Conservation (phyloP, 2,329 filamentous ascomycete genomes). For the Aspergillus nomiae region DNA sequence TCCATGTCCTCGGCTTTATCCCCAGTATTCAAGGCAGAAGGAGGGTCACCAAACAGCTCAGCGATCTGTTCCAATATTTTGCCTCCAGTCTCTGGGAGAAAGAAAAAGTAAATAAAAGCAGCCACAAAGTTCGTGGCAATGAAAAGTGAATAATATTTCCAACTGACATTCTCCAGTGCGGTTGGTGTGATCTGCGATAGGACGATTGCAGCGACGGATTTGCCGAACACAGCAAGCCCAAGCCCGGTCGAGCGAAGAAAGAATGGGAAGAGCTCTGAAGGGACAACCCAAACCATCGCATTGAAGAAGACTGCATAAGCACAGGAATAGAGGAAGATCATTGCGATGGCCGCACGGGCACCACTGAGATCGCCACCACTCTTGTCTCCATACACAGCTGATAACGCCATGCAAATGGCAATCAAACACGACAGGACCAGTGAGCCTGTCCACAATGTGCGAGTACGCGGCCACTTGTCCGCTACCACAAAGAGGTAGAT, state of each 20-base stretch:
- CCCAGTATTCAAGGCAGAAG: neutral
- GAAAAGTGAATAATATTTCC: constrained; percentile 45
- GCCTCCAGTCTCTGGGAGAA: constrained; percentile 41
- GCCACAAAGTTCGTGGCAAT: constrained; percentile 33
- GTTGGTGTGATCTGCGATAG: constrained; percentile 38
- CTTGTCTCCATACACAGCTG: constrained; percentile 20
- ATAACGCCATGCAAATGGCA: constrained; percentile 31
- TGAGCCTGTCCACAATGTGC: constrained; percentile 34
- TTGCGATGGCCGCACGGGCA: constrained; percentile 36
- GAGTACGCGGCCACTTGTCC: constrained; percentile 37
- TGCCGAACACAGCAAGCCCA: constrained; percentile 33
- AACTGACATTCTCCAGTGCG: constrained; percentile 38
- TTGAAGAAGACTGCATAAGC: constrained; percentile 44
- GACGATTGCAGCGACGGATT: constrained; percentile 32
- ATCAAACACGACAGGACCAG: constrained; percentile 29
- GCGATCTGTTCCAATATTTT: constrained; percentile 16
- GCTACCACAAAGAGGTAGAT: constrained; percentile 35
- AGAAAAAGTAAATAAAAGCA: constrained; percentile 40
- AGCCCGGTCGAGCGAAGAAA: constrained; percentile 34
- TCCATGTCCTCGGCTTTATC: neutral
- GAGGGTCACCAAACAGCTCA: constrained; percentile 5
- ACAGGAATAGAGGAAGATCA: constrained; percentile 42
- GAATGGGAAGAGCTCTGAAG: constrained; percentile 37
- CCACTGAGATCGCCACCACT: constrained; percentile 24
- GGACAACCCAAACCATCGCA: constrained; percentile 37